phyloP scores from a whole-genome alignment of 257 asterid genomes.

The Nicotiana attenuata region DNA sequence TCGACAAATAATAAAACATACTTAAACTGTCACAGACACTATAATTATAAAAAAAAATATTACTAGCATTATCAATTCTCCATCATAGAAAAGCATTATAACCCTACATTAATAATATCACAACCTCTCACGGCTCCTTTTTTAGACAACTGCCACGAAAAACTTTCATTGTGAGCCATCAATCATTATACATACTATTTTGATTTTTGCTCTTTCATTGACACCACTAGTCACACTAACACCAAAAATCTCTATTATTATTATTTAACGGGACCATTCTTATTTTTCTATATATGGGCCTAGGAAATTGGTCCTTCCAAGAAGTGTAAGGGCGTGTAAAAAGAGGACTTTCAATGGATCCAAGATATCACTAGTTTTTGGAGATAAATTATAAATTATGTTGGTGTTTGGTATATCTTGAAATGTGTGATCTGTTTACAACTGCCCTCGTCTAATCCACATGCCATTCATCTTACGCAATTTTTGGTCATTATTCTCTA shows the following conservation, averaged over 20 bases:
- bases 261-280: background rate
- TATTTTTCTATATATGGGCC: background rate
- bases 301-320: conserved; percentile 7
- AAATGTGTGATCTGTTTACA: background rate
- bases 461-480: background rate
- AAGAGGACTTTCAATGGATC: background rate
- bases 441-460: background rate
- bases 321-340: conserved; percentile 8
- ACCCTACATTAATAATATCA: background rate
- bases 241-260: background rate
- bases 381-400: background rate
- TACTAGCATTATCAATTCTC: too few relatives aligned
- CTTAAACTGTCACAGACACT: too few relatives aligned
- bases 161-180: background rate
- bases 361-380: background rate
- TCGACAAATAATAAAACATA: too few relatives aligned
- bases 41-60: too few relatives aligned
- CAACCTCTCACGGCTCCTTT: background rate
- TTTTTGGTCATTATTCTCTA: background rate
- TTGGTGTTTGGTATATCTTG: conserved; percentile 2
- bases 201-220: too few relatives aligned
- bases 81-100: background rate
- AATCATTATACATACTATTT: too few relatives aligned
- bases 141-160: background rate
- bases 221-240: background rate